Percentiles rank a stretch among this genome's conserved stretches.
phyloP scores from a whole-genome alignment of 495 filamentous ascomycete species.

The Talaromyces liani region DNA sequence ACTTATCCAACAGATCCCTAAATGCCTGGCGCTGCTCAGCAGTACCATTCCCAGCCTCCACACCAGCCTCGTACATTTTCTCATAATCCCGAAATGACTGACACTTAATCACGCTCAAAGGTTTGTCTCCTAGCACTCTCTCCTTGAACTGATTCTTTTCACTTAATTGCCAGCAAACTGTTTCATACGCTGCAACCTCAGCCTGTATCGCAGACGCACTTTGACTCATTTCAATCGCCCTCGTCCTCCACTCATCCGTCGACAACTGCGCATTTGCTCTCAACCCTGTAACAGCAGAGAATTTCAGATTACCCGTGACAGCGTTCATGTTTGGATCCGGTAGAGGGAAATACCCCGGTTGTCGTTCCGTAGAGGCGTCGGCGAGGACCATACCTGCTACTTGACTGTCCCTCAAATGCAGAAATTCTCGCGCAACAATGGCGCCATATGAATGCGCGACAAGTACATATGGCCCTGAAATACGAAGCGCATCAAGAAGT shows the following conservation, averaged over 20 bases:
- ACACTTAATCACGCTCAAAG: constrained; percentile 33
- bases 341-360: constrained; percentile 22
- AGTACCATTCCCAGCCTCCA: constrained; percentile 28
- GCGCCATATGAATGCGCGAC: constrained; percentile 47
- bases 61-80: constrained; percentile 24
- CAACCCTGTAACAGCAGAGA: constrained; percentile 26
- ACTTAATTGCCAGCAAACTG: constrained; percentile 20
- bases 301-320: constrained; percentile 23
- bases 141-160: constrained; percentile 26
- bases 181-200: constrained; percentile 13
- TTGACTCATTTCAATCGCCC: constrained; percentile 27
- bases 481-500: constrained; percentile 17
- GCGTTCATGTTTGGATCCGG: constrained; percentile 26
- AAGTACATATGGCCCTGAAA: constrained; percentile 31
- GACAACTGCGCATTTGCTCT: constrained; percentile 18
- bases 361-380: constrained; percentile 31
- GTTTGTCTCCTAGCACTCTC: constrained; percentile 22
- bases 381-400: constrained; percentile 34
- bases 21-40: constrained; percentile 21
- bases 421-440: constrained; percentile 40
- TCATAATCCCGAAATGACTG: constrained; percentile 23
- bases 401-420: constrained; percentile 24
- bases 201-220: constrained; percentile 14
- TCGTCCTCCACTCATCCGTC: constrained; percentile 26
- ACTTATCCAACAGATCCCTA: constrained; percentile 24